phyloP scores from a whole-genome alignment of 768 basidiomycete genomes.

The Leccinellum albellum region DNA sequence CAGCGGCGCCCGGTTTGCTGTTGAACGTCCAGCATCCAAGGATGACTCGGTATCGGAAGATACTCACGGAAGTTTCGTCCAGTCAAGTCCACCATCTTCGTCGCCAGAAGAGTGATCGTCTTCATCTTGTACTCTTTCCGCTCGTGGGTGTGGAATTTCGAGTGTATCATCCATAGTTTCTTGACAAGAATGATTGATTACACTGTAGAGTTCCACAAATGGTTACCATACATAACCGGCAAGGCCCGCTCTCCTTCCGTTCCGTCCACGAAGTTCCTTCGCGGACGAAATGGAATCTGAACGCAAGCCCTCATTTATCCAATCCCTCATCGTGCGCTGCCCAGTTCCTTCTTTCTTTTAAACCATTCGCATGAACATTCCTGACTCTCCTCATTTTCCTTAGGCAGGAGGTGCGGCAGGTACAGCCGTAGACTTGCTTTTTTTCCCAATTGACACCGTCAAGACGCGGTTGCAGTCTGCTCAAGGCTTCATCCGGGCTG shows the following conservation, averaged over 20 bases:
- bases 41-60: not conserved
- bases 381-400: conserved; percentile 5
- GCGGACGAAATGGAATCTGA: conserved; percentile 23
- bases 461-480: conserved; percentile 92
- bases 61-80: conserved; percentile 70
- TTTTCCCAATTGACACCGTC: conserved; percentile 95
- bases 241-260: conserved; percentile 1
- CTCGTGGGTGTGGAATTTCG: conserved; percentile 36
- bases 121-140: conserved; percentile 19
- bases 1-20: conserved; percentile 24
- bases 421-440: conserved; percentile 88
- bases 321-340: conserved; percentile 44
- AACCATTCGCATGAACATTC: conserved; percentile 10
- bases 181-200: not conserved
- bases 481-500: conserved; percentile 80
- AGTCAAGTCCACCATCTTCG: conserved; percentile 76
- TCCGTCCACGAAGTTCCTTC: not conserved
- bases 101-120: conserved; percentile 59
- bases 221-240: not conserved
- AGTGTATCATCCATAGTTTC: conserved; percentile 58
- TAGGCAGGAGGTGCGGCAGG: conserved; percentile 92
- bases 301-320: conserved; percentile 40
- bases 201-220: conserved; percentile 10
- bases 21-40: conserved; percentile 1
- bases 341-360: conserved; percentile 6